Evolutionary conservation across 805 yeast species (phyloP), one percentile per base, ranked within the genome.

Genomic region (Saccharomycopsis sp.): DNA sequence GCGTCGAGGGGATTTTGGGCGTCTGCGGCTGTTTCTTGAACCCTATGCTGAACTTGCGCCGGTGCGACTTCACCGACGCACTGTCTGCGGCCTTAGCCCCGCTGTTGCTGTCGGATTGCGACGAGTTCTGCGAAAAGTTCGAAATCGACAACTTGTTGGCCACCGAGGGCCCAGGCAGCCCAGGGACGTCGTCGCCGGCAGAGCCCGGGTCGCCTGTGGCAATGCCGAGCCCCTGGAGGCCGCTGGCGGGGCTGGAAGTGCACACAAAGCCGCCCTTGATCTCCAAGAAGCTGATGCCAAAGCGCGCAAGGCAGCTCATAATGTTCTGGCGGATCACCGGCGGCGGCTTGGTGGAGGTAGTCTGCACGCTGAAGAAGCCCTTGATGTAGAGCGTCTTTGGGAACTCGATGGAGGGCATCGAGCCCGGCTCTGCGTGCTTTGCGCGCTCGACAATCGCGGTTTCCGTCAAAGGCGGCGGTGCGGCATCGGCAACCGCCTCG

Each of bases 191-290:
- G n/a, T 44, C 21, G 7, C 7, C 48, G 21, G 18, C 4, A 44
- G 18, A 16, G 21, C 20, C 7, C 18, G 48, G 21, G 16, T n/a
- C 12, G 21, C 44, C 44, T 12, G 48, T 44, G 4, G 18, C 21
- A 12, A 9, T 61, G 50, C 7, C 56, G 40, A 8, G 47, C 20
- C 62, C 64, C 71, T 24, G 62, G 66, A 52, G 64, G 1, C 50
- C 51, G 44, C 52, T 60, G 23, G 29, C 51, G 15, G 53, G 29
- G 24, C 29, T 47, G 51, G 48, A 57, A 8, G 83, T 78, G 74
- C 98, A 91, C 23, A 89, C 80, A 69, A 92, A 91, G 0, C 97
- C 98, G 59, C 98, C 97, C 67, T 87, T 87, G 21, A 91, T 96
- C 71, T 91, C 98, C 61, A 85, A 87, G 69, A 80, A 91, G 59